Conservation (phyloP, 768 basidiomycete genomes). For the Austroboletus festivus region DNA sequence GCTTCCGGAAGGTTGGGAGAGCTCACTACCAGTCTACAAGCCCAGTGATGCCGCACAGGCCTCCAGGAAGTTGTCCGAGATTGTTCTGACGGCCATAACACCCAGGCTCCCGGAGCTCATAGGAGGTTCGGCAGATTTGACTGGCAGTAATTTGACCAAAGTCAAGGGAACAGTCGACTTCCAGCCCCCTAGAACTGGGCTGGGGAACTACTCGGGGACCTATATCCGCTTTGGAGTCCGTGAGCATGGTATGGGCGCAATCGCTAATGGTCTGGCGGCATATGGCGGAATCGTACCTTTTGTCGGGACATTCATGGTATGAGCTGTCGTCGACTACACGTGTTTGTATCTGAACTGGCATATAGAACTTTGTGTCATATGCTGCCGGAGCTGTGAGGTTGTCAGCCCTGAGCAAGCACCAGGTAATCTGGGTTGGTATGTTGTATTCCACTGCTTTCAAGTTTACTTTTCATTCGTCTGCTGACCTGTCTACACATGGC, state of each 20-base stretch:
- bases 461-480: not conserved
- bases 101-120: slow-evolving; percentile 78
- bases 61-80: slow-evolving; percentile 90
- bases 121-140: slow-evolving; percentile 89
- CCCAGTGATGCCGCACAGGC: slow-evolving; percentile 81
- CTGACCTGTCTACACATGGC: slow-evolving; percentile 1
- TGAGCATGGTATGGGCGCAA: slow-evolving; percentile 96
- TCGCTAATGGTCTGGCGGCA: slow-evolving; percentile 85
- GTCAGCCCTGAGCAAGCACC: slow-evolving; percentile 84
- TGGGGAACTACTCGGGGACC: slow-evolving; percentile 81
- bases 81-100: slow-evolving; percentile 73
- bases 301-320: slow-evolving; percentile 86
- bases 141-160: slow-evolving; percentile 89
- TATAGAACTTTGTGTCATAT: slow-evolving; percentile 88
- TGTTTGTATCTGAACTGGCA: slow-evolving; percentile 6
- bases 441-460: slow-evolving; percentile 20
- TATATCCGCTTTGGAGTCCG: slow-evolving; percentile 97
- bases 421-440: slow-evolving; percentile 91
- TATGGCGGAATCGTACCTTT: slow-evolving; percentile 93
- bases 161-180: slow-evolving; percentile 85
- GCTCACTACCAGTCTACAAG: slow-evolving; percentile 81
- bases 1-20: slow-evolving; percentile 86
- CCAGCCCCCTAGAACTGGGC: slow-evolving; percentile 82
- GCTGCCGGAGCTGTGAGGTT: slow-evolving; percentile 90
- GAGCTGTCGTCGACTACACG: slow-evolving; percentile 15